Percentiles rank a stretch among this genome's conserved stretches.
phyloP scores from a whole-genome alignment of 129 eudicot species.

The Rutidosis leptorrhynchoides region DNA sequence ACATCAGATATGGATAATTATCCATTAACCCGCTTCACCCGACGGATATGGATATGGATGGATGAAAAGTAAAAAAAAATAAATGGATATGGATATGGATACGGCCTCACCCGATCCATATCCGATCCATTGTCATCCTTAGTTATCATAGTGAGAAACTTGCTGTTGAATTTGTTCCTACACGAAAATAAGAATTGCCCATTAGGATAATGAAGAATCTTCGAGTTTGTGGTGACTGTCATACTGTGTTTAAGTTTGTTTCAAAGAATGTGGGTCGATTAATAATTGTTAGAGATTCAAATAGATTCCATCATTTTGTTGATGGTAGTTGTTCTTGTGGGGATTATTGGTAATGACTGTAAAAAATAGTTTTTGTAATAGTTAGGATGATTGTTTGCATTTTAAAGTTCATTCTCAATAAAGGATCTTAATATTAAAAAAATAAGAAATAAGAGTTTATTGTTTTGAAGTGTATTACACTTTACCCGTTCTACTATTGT shows the following conservation, averaged over 20 bases:
- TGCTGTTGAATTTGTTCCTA: constrained; percentile 89
- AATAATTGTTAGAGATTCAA: constrained; percentile 73
- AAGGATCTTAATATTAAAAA: too few relatives aligned
- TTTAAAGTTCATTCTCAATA: not conserved
- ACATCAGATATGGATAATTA: too few relatives aligned
- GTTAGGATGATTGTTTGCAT: not conserved
- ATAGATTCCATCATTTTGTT: constrained; percentile 79
- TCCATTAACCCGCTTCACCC: too few relatives aligned
- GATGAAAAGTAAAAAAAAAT: too few relatives aligned
- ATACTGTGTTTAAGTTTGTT: constrained; percentile 62
- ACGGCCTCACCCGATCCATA: too few relatives aligned
- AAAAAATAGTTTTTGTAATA: not conserved
- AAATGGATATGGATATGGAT: too few relatives aligned
- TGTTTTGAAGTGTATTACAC: too few relatives aligned
- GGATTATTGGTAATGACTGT: constrained; percentile 56
- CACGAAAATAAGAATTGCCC: constrained; percentile 54
- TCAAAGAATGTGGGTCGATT: constrained; percentile 63
- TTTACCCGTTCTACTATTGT: too few relatives aligned
- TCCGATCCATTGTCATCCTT: too few relatives aligned
- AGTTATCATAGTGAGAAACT: constrained; percentile 90
- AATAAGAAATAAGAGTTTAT: too few relatives aligned
- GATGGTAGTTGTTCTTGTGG: constrained; percentile 86
- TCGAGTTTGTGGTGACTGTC: constrained; percentile 92
- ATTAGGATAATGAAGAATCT: constrained; percentile 93
- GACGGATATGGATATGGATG: too few relatives aligned